phyloP scores from a whole-genome alignment of 2,329 filamentous ascomycete genomes.

The Colletotrichum navitas region DNA sequence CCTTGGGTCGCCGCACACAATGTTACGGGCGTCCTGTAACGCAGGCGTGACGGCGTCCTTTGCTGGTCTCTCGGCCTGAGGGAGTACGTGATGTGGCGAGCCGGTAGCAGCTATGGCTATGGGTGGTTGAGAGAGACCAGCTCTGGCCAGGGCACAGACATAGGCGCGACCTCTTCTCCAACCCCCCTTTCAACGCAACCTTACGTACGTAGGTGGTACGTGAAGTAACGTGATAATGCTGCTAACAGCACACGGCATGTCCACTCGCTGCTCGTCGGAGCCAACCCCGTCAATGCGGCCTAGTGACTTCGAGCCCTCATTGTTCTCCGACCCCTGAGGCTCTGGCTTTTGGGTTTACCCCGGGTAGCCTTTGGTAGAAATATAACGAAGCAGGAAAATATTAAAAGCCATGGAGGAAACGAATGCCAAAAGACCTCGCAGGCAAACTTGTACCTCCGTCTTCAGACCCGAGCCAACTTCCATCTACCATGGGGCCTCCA shows the following conservation, averaged over 20 bases:
- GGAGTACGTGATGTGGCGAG: background rate
- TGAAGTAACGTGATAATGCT: background rate
- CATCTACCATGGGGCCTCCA: background rate
- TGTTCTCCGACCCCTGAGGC: background rate
- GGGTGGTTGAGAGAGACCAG: background rate
- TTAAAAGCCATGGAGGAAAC: background rate
- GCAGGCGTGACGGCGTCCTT: background rate
- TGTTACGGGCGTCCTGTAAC: slow-evolving; percentile 3
- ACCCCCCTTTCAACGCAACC: background rate
- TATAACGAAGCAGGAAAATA: background rate
- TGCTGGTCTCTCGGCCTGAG: background rate
- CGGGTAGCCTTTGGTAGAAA: background rate
- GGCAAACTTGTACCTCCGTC: slow-evolving; percentile 7
- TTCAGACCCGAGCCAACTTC: slow-evolving; percentile 8
- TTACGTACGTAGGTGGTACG: background rate
- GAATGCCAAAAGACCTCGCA: background rate
- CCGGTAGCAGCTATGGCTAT: background rate
- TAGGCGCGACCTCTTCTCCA: background rate
- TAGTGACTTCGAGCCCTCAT: background rate
- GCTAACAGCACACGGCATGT: background rate
- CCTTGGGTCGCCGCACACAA: slow-evolving; percentile 6
- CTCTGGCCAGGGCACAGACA: background rate
- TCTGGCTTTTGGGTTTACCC: background rate
- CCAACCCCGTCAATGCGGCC: background rate
- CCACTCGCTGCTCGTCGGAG: slow-evolving; percentile 12